phyloP scores from a whole-genome alignment of 768 basidiomycete species.

The Tulasnella sp. region DNA sequence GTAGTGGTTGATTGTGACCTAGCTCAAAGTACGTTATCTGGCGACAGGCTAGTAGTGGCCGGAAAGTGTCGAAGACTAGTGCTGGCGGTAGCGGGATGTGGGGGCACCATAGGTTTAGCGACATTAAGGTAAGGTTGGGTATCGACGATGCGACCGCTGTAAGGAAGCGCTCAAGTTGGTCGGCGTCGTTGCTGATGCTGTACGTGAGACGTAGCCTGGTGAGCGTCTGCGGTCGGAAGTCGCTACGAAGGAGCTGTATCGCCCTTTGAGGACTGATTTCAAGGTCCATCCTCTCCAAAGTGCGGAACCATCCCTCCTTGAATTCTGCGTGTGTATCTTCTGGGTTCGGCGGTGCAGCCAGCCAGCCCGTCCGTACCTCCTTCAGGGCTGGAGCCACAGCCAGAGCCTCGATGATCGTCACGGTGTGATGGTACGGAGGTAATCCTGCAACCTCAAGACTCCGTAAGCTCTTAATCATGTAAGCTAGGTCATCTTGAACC shows the following conservation, averaged over 20 bases:
- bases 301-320: slow-evolving; percentile 12
- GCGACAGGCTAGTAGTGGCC: slow-evolving; percentile 5
- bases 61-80: slow-evolving; percentile 7
- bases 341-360: slow-evolving; percentile 8
- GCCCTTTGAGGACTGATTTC: slow-evolving; percentile 1
- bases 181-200: neutral
- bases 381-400: slow-evolving; percentile 5
- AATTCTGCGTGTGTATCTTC: slow-evolving; percentile 8
- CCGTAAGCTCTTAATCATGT: neutral
- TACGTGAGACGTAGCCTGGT: slow-evolving; percentile 1
- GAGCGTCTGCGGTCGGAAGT: slow-evolving; percentile 2
- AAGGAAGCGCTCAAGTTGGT: slow-evolving; percentile 10
- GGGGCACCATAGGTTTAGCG: slow-evolving; percentile 4
- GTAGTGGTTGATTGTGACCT: slow-evolving; percentile 11
- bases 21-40: slow-evolving; percentile 9
- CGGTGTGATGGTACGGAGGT: slow-evolving; percentile 10
- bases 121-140: slow-evolving; percentile 4
- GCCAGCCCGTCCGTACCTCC: slow-evolving; percentile 12
- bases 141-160: neutral
- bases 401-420: neutral
- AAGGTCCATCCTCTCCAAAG: slow-evolving; percentile 8
- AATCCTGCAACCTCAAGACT: slow-evolving; percentile 3
- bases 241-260: neutral
- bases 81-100: slow-evolving; percentile 6
- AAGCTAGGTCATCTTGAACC: neutral